Evolutionary conservation across 768 basidiomycete species (phyloP).

Genomic region (Podaxis sp.): DNA sequence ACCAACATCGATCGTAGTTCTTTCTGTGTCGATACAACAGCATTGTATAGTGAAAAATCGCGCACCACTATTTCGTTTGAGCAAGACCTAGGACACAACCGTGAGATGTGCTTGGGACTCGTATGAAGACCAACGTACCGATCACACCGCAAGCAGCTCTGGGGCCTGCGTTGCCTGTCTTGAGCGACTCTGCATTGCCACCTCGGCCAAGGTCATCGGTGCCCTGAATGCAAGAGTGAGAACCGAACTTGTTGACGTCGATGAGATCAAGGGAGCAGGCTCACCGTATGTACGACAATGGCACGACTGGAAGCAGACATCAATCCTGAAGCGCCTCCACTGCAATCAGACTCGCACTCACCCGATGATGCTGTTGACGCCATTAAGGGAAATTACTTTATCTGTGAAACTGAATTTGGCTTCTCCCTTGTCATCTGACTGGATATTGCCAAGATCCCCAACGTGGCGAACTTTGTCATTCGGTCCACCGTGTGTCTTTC

Average conservation of each 20-base stretch:
- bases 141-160: slow-evolving; percentile 84
- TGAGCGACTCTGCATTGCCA: slow-evolving; percentile 63
- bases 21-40: background rate
- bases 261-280: slow-evolving; percentile 15
- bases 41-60: slow-evolving; percentile 8
- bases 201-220: slow-evolving; percentile 81
- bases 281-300: slow-evolving; percentile 72
- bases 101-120: background rate
- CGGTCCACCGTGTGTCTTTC: slow-evolving; percentile 65
- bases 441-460: slow-evolving; percentile 77
- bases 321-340: background rate
- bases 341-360: slow-evolving; percentile 21
- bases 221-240: slow-evolving; percentile 40
- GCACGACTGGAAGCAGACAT: slow-evolving; percentile 46
- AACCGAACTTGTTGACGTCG: background rate
- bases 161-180: slow-evolving; percentile 77
- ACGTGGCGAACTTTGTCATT: slow-evolving; percentile 58
- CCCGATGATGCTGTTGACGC: slow-evolving; percentile 70
- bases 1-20: background rate
- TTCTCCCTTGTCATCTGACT: slow-evolving; percentile 55
- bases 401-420: slow-evolving; percentile 63
- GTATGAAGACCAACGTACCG: slow-evolving; percentile 36
- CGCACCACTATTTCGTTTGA: slow-evolving; percentile 6
- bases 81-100: slow-evolving; percentile 3
- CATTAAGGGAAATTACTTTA: slow-evolving; percentile 62